Base-by-base conservation (phyloP, 208 protist genomes). In the Lotmaria passim region DNA sequence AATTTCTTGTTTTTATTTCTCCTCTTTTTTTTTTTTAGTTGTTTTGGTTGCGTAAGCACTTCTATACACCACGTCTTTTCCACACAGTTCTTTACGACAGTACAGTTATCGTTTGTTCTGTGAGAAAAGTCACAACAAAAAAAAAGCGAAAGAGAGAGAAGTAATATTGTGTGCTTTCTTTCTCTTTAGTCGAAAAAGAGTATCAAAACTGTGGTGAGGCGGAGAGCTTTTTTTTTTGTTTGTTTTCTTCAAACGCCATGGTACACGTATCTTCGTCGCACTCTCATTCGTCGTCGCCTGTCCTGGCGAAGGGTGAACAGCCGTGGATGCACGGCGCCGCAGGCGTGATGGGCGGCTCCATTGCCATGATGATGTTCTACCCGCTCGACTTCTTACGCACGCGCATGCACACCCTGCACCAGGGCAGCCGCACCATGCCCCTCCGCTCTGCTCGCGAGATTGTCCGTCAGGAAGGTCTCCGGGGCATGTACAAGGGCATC, bases 381-480 rank as follows among this genome's bases (percentile, higher is more conserved):
- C 90, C 90, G 3, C 78, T 96, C 3, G 90, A 96, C 68, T 90
- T 93, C 64, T 67, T 93, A 1, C 85, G 90, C 46, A 96, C 90
- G 4, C 78, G 86, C n/a, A 89, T 86, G 86, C 87, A 96, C 53
- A 86, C 78, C 7, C 59, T 89, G n/a, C 81, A 83, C 61, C 78
- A 90, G 59, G 78, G 80, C 51, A 77, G 61, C 24, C 53, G 73
- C 46, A 71, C 63, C 3, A 75, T 64, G 69, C 86, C 83, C 33
- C 58, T 91, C 19, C 75, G 73, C 14, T 89, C 84, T 11, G 64
- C 61, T 1, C 38, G 74, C 7, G 73, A 88, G 31, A 90, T 96
- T 65, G 31, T 93, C 24, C 70, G 53, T 0, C 75, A 86, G 11
- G 82, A 93, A 33, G 90, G 90, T 12, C 30, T 96, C 17, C 58